Conservation (phyloP, 106 monocot genomes). For the Acorus calamus region DNA sequence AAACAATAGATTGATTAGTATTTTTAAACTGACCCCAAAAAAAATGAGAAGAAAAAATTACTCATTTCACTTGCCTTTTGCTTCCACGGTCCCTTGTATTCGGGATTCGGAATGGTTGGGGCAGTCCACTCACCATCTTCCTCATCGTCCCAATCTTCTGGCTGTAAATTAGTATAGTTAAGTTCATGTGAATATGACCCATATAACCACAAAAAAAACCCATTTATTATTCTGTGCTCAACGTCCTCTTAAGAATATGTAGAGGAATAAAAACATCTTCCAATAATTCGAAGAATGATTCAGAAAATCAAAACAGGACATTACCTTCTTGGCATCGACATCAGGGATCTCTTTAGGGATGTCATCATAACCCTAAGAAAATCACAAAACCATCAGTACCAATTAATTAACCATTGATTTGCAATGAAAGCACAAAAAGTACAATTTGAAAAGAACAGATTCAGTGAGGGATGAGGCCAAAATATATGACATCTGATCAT, state of each 20-base stretch:
- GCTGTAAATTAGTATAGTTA: slow-evolving; percentile 15
- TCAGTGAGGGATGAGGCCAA: neutral
- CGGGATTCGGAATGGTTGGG: slow-evolving; percentile 63
- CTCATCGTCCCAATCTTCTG: slow-evolving; percentile 75
- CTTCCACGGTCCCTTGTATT: slow-evolving; percentile 69
- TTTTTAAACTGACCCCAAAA: neutral
- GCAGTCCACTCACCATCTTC: slow-evolving; percentile 75
- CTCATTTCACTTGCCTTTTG: slow-evolving; percentile 25
- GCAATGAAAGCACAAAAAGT: no score
- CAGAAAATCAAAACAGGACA: no score
- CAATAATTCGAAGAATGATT: no score
- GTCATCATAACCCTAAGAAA: slow-evolving; percentile 49
- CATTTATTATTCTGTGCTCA: no score
- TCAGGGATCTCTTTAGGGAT: slow-evolving; percentile 57
- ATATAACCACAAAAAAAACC: neutral
- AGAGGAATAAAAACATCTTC: no score
- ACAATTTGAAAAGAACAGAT: no score
- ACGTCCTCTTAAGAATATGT: no score
- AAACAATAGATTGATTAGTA: neutral
- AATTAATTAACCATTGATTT: neutral
- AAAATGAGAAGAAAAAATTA: neutral
- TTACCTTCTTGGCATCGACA: slow-evolving; percentile 62
- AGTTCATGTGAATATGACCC: neutral
- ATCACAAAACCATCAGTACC: neutral
- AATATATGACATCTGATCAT: neutral